Evolutionary conservation across 2,329 filamentous ascomycete species (phyloP).

Genomic region (Lachnellula occidentalis): DNA sequence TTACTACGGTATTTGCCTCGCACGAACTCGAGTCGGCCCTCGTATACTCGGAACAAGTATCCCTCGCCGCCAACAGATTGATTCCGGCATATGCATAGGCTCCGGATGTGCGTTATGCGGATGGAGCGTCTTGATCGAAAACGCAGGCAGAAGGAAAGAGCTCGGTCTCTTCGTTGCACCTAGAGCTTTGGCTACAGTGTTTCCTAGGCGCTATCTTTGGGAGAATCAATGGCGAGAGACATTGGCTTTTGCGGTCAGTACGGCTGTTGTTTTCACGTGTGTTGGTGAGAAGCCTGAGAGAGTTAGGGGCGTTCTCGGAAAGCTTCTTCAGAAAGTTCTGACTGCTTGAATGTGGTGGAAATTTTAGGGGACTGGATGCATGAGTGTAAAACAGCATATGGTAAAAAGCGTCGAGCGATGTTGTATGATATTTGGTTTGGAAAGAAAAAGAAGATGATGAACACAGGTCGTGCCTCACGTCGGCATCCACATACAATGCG

Average conservation of each 20-base stretch:
- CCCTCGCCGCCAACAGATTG: constrained; percentile 45
- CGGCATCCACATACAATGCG: no score
- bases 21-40: constrained; percentile 69
- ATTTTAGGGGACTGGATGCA: neutral
- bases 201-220: constrained; percentile 62
- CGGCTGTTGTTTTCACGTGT: constrained; percentile 65
- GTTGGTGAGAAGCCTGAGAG: constrained; percentile 55
- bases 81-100: constrained; percentile 63
- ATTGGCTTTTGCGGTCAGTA: constrained; percentile 59
- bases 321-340: constrained; percentile 39
- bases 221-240: constrained; percentile 64
- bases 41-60: constrained; percentile 52
- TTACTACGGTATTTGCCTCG: constrained; percentile 79
- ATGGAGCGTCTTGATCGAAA: constrained; percentile 75
- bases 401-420: neutral
- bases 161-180: constrained; percentile 77
- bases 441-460: neutral
- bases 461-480: neutral
- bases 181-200: constrained; percentile 65
- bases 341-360: neutral
- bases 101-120: constrained; percentile 71
- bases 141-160: constrained; percentile 59
- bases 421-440: neutral
- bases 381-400: neutral
- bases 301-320: constrained; percentile 65